Evolutionary conservation across 208 protist genomes (phyloP), one percentile per base, ranked within the genome.

Genomic region (Leishmania braziliensis): DNA sequence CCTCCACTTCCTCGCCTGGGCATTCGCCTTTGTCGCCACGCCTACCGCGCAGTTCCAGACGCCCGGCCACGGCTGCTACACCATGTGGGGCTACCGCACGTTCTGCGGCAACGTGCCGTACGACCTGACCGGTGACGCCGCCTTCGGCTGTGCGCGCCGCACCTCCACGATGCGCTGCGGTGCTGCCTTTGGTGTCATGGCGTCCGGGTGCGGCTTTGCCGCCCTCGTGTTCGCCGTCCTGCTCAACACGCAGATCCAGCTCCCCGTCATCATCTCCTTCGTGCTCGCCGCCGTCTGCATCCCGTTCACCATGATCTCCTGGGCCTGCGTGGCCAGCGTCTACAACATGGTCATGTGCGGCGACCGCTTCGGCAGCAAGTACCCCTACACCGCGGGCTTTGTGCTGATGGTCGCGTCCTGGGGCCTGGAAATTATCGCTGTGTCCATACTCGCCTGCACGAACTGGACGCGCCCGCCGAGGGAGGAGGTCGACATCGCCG

Each of bases 301-400:
- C 68, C 36, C 86, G 16, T 86, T 75, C 75, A 86, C 89, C 51
- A 79, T 89, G 79, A 87, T 90, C 77, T 81, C 84, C 23, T 90
- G 84, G 82, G 89, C 85, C 43, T 90, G 86, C 66, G 85, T 92
- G 43, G 89, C 87, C 62, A 78, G 82, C 66, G 89, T 90, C 48
- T 77, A 86, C 83, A 86, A 33, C 70, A 39, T 68, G 26, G 78
- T 68, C 36, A 86, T 91, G 82, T 89, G 88, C 80, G 77, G 60
- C 33, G 54, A 26, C 77, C n/a, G 50, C 26, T 86, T 66, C 56
- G 82, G 81, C 74, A 58, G 54, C 70, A 62, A 66, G 69, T 80
- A 75, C 63, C 63, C 76, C 50, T 87, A 86, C 84, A 86, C 79
- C 69, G 81, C 84, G 46, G 88, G 88, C 77, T 92, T 92, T 56